A percentile compares a stretch with the other conserved stretches of the same genome.
Conservation (phyloP, 2,329 filamentous ascomycete genomes). For the Exophiala calicioides region DNA sequence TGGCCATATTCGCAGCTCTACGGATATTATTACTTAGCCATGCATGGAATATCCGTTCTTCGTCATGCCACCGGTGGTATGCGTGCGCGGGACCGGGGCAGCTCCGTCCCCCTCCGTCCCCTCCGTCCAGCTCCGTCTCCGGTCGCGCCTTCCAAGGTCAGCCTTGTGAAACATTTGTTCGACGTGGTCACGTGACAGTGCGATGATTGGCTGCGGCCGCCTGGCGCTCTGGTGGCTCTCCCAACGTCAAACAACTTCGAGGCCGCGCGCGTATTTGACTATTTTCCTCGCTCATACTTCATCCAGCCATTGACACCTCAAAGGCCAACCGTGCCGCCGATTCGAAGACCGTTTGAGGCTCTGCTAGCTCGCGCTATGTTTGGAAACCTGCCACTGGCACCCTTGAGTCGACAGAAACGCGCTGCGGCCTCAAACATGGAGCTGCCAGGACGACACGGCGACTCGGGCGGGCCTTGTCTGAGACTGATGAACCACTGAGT, state of each 20-base stretch:
- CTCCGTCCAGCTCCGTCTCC: neutral
- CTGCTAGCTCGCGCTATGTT: constrained; percentile 8
- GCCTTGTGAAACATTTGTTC: constrained; percentile 12
- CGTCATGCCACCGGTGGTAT: too few relatives aligned
- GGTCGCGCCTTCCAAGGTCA: neutral
- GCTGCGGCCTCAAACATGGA: constrained; percentile 16
- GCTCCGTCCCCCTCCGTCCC: too few relatives aligned
- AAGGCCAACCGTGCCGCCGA: constrained; percentile 8
- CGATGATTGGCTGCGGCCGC: constrained; percentile 9
- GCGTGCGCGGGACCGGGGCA: too few relatives aligned
- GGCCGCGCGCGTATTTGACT: too few relatives aligned
- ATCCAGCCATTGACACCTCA: neutral
- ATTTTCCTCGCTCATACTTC: too few relatives aligned
- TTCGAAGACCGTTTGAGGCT: neutral
- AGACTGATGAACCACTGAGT: constrained; percentile 1
- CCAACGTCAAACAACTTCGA: too few relatives aligned
- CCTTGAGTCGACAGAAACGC: constrained; percentile 6
- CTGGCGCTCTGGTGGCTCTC: too few relatives aligned
- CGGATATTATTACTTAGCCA: too few relatives aligned
- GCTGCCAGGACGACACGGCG: neutral
- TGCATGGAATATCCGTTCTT: too few relatives aligned
- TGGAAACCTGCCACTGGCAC: constrained; percentile 6
- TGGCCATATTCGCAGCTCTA: too few relatives aligned
- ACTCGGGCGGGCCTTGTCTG: constrained; percentile 4
- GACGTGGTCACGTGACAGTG: neutral